Base-by-base conservation (phyloP, 768 basidiomycete genomes). In the Lentinula detonsa region DNA sequence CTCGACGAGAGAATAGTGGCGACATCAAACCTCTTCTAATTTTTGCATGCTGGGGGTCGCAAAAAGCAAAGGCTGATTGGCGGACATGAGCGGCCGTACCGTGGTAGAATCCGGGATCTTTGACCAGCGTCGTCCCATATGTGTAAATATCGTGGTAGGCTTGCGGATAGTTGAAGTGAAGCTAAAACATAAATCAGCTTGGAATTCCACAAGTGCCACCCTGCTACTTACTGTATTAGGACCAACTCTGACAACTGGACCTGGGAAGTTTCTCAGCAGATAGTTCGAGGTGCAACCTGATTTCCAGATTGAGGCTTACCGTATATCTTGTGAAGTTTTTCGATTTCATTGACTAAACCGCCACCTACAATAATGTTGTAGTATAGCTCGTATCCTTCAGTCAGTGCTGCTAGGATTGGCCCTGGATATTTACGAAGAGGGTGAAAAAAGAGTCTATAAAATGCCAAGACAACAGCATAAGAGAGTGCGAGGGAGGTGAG, bases 391-490 rank as follows among this genome's bases (percentile, higher is more conserved):
- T 74, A 74, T 13, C 63, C 66, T 37, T 62, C 58, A 10, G 69
- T 70, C 3, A 66, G 23, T 4, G 72, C 72, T 1, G 73, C 74
- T 4, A 73, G 54, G 31, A 34, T 59, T 18, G 73, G 73, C 4
- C 74, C 74, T 16, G 74, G 73, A 59, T 69, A 70, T 23, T 59
- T 57, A 11, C 66, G 48, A 18, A 73, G 61, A 15, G 72, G 73
- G 57, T 74, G 73, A 16, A 68, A 69, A 48, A 63, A 68, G 6
- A 71, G 61, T 15, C 69, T 61, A 31, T 63, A 67, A 21, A 64
- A 43, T 15, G 37, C 69, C 31, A 55, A 11, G 11, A 9, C 21
- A 7, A 5, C 4, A 16, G 52, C 3, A 18, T 58, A 58, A 5
- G 31, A 28, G 11, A 56, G 33, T 15, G 23, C 18, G 10, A 37